phyloP scores from a whole-genome alignment of 352 stramenopile species.

The Sclerospora graminicola region DNA sequence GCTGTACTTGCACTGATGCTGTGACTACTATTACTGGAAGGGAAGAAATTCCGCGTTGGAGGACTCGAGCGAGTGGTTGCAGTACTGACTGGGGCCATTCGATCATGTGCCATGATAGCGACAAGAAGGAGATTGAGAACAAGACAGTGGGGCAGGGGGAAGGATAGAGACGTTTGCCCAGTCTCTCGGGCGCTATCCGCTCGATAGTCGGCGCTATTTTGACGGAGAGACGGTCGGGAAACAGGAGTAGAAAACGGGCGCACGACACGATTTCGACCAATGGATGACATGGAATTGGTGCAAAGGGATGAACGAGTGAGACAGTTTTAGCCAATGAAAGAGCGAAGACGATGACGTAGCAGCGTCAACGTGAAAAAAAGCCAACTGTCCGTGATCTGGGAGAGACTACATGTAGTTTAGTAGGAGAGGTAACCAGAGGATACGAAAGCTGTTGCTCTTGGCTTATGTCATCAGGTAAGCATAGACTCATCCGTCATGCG shows the following conservation, averaged over 20 bases:
- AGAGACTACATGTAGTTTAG: no score
- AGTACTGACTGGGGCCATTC: constrained; percentile 9
- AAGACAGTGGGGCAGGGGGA: neutral
- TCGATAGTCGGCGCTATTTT: neutral
- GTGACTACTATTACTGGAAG: constrained; percentile 8
- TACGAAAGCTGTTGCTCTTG: no score
- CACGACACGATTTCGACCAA: constrained; percentile 6
- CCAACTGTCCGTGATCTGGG: no score
- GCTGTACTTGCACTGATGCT: constrained; percentile 15
- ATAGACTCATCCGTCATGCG: no score
- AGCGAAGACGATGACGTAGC: no score
- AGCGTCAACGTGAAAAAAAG: no score
- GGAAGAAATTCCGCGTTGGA: constrained; percentile 21
- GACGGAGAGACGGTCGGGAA: neutral
- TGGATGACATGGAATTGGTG: neutral
- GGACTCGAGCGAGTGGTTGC: constrained; percentile 6
- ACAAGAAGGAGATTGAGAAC: neutral
- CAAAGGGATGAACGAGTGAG: constrained; percentile 4
- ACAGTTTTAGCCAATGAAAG: neutral
- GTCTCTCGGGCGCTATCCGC: no score
- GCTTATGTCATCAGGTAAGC: no score
- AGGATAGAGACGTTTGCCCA: no score
- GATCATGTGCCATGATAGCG: constrained; percentile 25
- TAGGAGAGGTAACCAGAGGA: no score
- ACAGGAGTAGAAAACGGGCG: constrained; percentile 1